Base-by-base conservation (phyloP, 2,329 filamentous ascomycete species). In the Eutypella sp. region DNA sequence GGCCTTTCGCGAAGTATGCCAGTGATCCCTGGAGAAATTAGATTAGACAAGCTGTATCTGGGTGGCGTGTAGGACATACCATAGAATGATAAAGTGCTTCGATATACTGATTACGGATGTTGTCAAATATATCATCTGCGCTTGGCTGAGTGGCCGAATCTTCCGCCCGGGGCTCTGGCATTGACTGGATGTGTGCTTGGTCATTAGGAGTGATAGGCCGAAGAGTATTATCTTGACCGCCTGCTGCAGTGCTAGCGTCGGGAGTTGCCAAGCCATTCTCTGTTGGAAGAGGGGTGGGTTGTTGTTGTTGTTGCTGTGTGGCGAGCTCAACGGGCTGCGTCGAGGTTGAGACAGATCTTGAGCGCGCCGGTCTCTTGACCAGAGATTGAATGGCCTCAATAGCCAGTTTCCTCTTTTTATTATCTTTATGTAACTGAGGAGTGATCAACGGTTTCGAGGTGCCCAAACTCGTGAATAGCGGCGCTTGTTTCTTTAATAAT, bases 1-100 rank as follows among this genome's bases (percentile, higher is more conserved):
- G 86, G 1, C 87, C 88, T 68, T 93, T 93, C 18, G 84, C 84
- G 65, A 92, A 91, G 64, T 91, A 93, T 47, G 87, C 87, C 46
- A 92, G 69, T 3, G 87, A 89, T 27, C 85, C 87, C 76, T 67
- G 8, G 62, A 68, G 10, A 69, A 55, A 60, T 78, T 74, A 51
- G 75, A 44, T 10, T 41, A 29, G 2, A 20, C 33, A 38, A 18
- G 11, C 18, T 4, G 7, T 36, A 2, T 33, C 9, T n/a, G n/a
- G n/a, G n/a, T n/a, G n/a, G n/a, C n/a, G n/a, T n/a, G n/a, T n/a
- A n/a, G n/a, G 27, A 56, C 71, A 13, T 63, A 80, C 80, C 72
- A 80, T 76, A 46, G 84, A 81, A 67, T 81, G 73, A 70, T 82
- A 84, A 1, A 85, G 64, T 5, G 75, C 72, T 47, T 82, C 76